Conservation (phyloP, 2,329 filamentous ascomycete genomes). For the Acrocalymma vagum region DNA sequence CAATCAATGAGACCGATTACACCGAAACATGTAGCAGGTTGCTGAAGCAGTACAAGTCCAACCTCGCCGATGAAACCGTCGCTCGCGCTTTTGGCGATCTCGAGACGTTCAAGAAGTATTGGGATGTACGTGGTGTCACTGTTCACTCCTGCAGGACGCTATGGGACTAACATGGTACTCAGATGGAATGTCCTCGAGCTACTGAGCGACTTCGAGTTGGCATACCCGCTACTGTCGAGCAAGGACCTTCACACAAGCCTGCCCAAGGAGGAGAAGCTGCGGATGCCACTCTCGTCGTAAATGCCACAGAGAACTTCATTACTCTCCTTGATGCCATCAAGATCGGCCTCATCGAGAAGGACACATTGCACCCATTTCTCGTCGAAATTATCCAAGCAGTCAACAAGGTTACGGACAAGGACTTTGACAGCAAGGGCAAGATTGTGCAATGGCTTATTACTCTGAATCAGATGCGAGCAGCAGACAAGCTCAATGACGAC, state of each 20-base stretch:
- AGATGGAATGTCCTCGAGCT: conserved; percentile 94
- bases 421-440: conserved; percentile 95
- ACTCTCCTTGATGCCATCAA: conserved; percentile 96
- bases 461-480: conserved; percentile 96
- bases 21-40: conserved; percentile 95
- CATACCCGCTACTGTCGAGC: conserved; percentile 83
- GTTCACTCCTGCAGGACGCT: neutral
- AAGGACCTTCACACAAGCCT: conserved; percentile 57
- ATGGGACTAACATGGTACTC: conserved; percentile 23
- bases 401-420: conserved; percentile 93
- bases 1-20: conserved; percentile 89
- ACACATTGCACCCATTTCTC: conserved; percentile 92
- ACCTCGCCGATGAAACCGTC: conserved; percentile 90
- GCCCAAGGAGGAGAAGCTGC: conserved; percentile 50
- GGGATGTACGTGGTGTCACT: conserved; percentile 84
- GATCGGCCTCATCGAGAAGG: conserved; percentile 90
- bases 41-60: conserved; percentile 95
- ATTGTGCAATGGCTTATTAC: conserved; percentile 99
- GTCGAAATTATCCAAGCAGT: conserved; percentile 97
- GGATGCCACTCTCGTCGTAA: conserved; percentile 76
- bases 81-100: conserved; percentile 85
- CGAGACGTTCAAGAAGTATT: conserved; percentile 89
- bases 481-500: conserved; percentile 86
- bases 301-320: conserved; percentile 98
- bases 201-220: conserved; percentile 92